phyloP scores from a whole-genome alignment of 306 rosid genomes.

The Ziziphus jujuba region DNA sequence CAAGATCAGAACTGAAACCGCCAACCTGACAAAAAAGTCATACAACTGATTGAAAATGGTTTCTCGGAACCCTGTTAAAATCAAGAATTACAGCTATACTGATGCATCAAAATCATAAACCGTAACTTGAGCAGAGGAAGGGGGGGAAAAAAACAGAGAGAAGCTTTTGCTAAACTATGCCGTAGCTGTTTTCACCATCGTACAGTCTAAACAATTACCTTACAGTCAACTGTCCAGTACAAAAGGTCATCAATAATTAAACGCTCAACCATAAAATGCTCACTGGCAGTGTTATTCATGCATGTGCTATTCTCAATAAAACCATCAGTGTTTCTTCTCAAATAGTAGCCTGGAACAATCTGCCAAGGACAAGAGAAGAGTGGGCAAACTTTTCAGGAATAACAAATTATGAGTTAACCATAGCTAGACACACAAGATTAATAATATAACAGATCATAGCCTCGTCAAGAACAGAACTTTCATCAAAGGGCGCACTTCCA shows the following conservation, averaged over 20 bases:
- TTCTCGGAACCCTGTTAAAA: background rate
- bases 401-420: conserved; percentile 9
- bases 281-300: conserved; percentile 90
- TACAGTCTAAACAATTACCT: conserved; percentile 52
- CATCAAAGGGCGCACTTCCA: conserved; percentile 75
- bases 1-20: conserved; percentile 93
- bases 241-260: conserved; percentile 84
- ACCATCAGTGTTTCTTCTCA: conserved; percentile 89
- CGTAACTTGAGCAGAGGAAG: background rate
- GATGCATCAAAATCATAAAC: conserved; percentile 11
- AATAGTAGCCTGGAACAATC: conserved; percentile 99
- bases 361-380: conserved; percentile 40
- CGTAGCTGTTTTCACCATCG: conserved; percentile 16
- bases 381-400: conserved; percentile 21
- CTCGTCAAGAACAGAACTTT: conserved; percentile 91
- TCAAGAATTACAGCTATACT: background rate
- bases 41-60: background rate
- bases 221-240: conserved; percentile 87
- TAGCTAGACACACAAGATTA: conserved; percentile 25
- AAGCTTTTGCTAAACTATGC: too few relatives aligned
- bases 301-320: conserved; percentile 90
- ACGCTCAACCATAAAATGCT: conserved; percentile 93
- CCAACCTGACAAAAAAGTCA: conserved; percentile 62
- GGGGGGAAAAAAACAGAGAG: background rate
- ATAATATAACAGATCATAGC: conserved; percentile 31